Evolutionary conservation across 495 filamentous ascomycete species (phyloP), one percentile per base, ranked within the genome.

Genomic region (Podospora comata): DNA sequence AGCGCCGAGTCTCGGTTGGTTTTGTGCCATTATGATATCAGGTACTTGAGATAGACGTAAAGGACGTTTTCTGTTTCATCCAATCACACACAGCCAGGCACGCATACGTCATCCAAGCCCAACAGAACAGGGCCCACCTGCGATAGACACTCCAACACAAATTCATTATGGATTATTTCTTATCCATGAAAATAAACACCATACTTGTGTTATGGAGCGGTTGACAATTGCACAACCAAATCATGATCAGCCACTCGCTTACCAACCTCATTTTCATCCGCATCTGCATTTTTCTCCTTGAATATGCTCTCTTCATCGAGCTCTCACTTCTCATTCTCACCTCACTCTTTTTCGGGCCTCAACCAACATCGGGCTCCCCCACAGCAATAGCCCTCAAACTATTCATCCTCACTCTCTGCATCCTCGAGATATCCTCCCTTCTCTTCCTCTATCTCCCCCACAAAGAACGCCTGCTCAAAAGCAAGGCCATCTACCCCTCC

Each of bases 371-470:
- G 34, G n/a, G n/a, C 26, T 34, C 64, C 4, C 9, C 54, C 18
- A 13, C 64, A 26, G 55, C 32, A 70, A 77, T 65, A 58, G 13
- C 63, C 60, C 69, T 48, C 55, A 58, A 20, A 19, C 13, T 18
- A 4, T 18, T 23, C 6, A 58, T 26, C 61, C 74, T 27, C 4
- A 69, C 68, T 27, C 86, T 81, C 67, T 67, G 78, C 28, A 23
- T 77, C 11, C 58, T 73, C 4, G 89, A 91, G 70, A 69, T 81
- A 4, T 71, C 81, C 39, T 90, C 88, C 75, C 85, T 79, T 57
- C 60, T 86, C 2, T 68, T 84, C 57, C 74, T 89, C 64, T 90
- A 85, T 72, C 71, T 85, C 11, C 88, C 86, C 7, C 83, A 83
- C 71, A 81, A 78, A 57, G 65, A 67, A 15, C 75, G 82, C 64